A percentile compares a stretch with the other conserved stretches of the same genome.
phyloP scores from a whole-genome alignment of 2,329 filamentous ascomycete genomes.

The Boeremia exigua region DNA sequence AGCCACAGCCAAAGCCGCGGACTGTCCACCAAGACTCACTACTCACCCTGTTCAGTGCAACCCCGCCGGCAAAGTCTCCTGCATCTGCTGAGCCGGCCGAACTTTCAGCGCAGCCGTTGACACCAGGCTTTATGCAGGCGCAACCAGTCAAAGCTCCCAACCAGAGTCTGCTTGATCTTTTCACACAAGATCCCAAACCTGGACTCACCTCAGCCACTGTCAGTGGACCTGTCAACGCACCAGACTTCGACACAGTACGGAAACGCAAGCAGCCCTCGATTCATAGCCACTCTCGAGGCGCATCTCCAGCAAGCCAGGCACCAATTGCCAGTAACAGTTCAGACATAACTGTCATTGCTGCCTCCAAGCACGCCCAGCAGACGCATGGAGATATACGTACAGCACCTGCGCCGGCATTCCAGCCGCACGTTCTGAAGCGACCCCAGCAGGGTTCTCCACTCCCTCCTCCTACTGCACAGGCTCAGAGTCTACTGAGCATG shows the following conservation, averaged over 20 bases:
- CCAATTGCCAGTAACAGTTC: conserved; percentile 13
- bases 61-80: conserved; percentile 30
- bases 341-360: conserved; percentile 9
- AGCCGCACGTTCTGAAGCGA: conserved; percentile 46
- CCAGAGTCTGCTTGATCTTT: conserved; percentile 26
- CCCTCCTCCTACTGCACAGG: conserved; percentile 20
- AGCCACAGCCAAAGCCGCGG: conserved; percentile 45
- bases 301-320: conserved; percentile 34
- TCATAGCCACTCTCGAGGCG: conserved; percentile 35
- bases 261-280: conserved; percentile 32
- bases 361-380: conserved; percentile 13
- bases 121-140: conserved; percentile 38
- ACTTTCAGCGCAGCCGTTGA: conserved; percentile 53
- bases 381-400: conserved; percentile 9
- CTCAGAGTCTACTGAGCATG: conserved; percentile 27
- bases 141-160: conserved; percentile 30
- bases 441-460: conserved; percentile 36
- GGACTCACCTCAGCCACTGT: conserved; percentile 50
- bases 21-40: conserved; percentile 54
- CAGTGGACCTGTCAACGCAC: conserved; percentile 50
- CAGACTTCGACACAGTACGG: conserved; percentile 49
- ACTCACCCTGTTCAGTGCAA: conserved; percentile 53
- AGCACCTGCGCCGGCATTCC: conserved; percentile 32
- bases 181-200: conserved; percentile 25
- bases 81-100: conserved; percentile 50